Evolutionary conservation across 2,329 filamentous ascomycete genomes (phyloP), one percentile per base, ranked within the genome.

Genomic region (Domatiomyces catenatus): DNA sequence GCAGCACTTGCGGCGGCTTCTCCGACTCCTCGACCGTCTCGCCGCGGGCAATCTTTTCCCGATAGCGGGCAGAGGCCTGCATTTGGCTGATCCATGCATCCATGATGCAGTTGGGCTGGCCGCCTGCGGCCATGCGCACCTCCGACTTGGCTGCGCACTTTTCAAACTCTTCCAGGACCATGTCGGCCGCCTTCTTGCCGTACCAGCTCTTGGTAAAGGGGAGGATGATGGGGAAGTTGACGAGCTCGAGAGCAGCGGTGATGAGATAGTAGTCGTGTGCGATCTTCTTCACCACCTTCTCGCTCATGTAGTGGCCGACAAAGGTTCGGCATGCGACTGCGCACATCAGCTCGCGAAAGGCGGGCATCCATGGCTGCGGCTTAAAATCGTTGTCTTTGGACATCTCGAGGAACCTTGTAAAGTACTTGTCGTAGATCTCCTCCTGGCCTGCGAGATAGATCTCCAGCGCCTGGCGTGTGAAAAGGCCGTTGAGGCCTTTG

Each of bases 211-310:
- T 90, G 65, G 89, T 95, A 74, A 79, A 96, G 42, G 90, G 90
- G 42, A 96, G 70, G 65, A 96, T 95, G 69, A 96, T 84, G 53
- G 92, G 90, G 74, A 96, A 94, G 74, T 96, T 96, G 74, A 98
- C 92, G 46, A 96, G 78, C 69, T 98, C 92, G 59, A 96, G 79
- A 19, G 92, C 92, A 52, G 85, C 90, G 12, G 92, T 96, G 65
- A 96, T 94, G 57, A 90, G 79, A 70, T 94, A 96, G 72, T 94
- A 98, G 70, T 96, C 89, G 68, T 94, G 84, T 54, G 90, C 84
- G 57, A 96, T 92, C 74, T 86, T 89, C 77, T 93, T 90, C 62
- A 96, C 82, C 47, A 84, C 80, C 65, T 87, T 84, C 53, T 94
- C 85, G 45, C 83, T 81, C 68, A 95, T 90, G 72, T 96, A 96